Evolutionary conservation across 2,329 filamentous ascomycete genomes (phyloP), one percentile per base, ranked within the genome.

Genomic region (Phialocephala subalpina): DNA sequence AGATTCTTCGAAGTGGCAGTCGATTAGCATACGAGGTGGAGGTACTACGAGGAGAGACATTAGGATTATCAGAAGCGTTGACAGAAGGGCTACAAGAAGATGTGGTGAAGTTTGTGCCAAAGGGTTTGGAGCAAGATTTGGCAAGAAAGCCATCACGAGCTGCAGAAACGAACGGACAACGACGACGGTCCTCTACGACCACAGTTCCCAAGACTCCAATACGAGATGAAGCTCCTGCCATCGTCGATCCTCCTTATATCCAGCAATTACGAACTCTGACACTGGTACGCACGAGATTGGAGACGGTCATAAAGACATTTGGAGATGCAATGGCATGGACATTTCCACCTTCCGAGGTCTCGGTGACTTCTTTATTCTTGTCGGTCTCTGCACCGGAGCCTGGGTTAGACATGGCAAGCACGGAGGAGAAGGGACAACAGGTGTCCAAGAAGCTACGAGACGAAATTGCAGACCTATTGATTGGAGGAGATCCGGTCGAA

Each of bases 261-360:
- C 86, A 86, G 60, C 90, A 94, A 70, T 84, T 99, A 63, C 92
- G 92, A 72, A 97, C 91, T 16, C 84, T 99, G 42, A 92, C 91
- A 3, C 86, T 91, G 49, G 93, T 98, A 33, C 92, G 94, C 59
- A 82, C 87, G 1, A 91, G 94, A n/a, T 85, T 99, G 18, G 94
- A 98, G 70, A 86, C 89, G 1, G 94, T 98, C 27, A 94, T 98
- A 74, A 92, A 92, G 77, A 91, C 90, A 0, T 99, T 99, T 77
- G 95, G 94, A 47, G 91, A 97, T 73, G 95, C 96, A 36, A 97
- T 98, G 92, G 91, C 97, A 73, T 98, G 97, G 85, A 91, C 93
- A 0, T 88, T 97, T 58, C 93, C 95, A 0, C 94, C 95, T 0
- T 97, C 92, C 0, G 94, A 97, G 76, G 80, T 94, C 14, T 95